Conservation (phyloP, 331 rosid genomes). For the Prunus yedoensis region DNA sequence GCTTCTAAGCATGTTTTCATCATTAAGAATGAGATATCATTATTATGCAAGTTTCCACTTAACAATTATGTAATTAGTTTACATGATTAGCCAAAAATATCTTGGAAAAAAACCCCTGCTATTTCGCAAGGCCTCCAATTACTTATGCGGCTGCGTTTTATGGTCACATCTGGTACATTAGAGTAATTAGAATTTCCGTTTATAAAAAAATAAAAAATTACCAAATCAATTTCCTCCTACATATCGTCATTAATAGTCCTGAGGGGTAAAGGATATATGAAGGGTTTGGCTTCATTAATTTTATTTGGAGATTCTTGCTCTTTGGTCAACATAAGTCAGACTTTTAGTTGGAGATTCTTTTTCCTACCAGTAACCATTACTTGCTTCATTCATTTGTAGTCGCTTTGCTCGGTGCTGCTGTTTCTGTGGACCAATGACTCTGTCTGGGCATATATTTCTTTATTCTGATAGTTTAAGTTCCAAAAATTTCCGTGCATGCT, state of each 20-base stretch:
- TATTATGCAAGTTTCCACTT: conserved; percentile 37
- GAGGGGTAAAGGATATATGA: too few species aligned
- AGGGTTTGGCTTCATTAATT: too few species aligned
- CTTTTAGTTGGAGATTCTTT: neutral
- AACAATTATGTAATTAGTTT: conserved; percentile 36
- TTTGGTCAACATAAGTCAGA: neutral
- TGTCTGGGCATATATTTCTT: neutral
- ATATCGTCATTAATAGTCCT: too few species aligned
- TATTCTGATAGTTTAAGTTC: neutral
- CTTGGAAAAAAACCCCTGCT: too few species aligned
- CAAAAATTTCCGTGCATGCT: neutral
- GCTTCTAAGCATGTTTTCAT: conserved; percentile 82
- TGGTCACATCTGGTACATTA: too few species aligned
- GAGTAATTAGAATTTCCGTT: too few species aligned
- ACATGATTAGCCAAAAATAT: too few species aligned
- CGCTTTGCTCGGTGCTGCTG: neutral
- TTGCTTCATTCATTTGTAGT: neutral
- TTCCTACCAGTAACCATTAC: neutral
- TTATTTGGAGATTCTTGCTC: neutral
- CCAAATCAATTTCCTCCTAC: too few species aligned
- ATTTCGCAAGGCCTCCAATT: too few species aligned
- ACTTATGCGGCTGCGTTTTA: too few species aligned
- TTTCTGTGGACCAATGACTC: neutral
- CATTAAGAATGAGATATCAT: conserved; percentile 50
- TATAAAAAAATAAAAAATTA: too few species aligned